These are phyloP conservation scores for Candida adriatica DNA, from an alignment of 805 yeast species.

Conservation along the genomic window DNA sequence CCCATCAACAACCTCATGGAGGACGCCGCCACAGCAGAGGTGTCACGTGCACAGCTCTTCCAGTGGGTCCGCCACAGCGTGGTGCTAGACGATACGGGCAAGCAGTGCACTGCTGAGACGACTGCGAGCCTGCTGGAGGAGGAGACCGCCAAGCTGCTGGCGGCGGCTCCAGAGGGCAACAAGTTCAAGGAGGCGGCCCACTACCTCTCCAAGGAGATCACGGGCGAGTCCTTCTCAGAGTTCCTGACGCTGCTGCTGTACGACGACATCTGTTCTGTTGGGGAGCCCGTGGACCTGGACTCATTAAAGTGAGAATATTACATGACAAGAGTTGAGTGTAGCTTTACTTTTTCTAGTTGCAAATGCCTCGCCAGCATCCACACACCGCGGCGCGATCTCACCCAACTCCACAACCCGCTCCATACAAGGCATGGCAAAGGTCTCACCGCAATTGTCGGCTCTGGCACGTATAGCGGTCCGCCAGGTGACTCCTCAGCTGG, in stretches of 20 bases:
- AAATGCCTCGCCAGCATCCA: too few species aligned
- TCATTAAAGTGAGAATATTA: constrained; percentile 10
- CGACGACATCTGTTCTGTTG: constrained; percentile 44
- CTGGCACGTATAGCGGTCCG: too few species aligned
- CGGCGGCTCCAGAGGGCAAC: constrained; percentile 41
- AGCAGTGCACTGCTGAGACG: constrained; percentile 50
- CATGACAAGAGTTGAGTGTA: too few species aligned
- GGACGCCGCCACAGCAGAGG: constrained; percentile 89
- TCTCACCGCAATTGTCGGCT: too few species aligned
- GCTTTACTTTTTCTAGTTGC: too few species aligned
- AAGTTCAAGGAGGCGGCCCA: constrained; percentile 63
- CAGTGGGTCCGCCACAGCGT: constrained; percentile 78
- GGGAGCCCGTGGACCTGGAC: constrained; percentile 22
- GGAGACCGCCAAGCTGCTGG: constrained; percentile 50
- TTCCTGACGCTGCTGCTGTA: constrained; percentile 71
- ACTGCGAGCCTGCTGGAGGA: constrained; percentile 51
- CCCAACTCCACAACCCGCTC: too few species aligned
- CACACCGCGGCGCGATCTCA: too few species aligned
- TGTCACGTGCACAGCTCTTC: constrained; percentile 72
- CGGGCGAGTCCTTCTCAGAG: constrained; percentile 65
- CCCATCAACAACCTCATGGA: constrained; percentile 84
- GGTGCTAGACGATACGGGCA: constrained; percentile 49
- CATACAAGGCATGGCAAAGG: too few species aligned
- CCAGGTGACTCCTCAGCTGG: too few species aligned
- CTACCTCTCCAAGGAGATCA: constrained; percentile 64